Conservation (phyloP, 2,329 filamentous ascomycete genomes). For the Talaromyces sp. region DNA sequence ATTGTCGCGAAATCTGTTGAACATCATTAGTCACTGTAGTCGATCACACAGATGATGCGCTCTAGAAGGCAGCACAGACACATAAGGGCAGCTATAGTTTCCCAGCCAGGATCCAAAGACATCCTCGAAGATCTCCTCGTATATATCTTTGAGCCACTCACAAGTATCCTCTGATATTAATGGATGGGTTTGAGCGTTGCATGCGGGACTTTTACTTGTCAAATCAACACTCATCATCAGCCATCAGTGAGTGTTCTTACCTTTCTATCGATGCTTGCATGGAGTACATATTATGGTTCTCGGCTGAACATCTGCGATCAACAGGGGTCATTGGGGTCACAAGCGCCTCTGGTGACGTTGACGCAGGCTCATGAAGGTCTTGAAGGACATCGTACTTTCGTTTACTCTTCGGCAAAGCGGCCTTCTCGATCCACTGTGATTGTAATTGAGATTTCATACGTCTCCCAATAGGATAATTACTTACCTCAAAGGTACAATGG, state of each 20-base stretch:
- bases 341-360: neutral
- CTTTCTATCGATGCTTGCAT: constrained; percentile 1
- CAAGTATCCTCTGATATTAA: constrained; percentile 2
- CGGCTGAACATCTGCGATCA: neutral
- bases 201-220: neutral
- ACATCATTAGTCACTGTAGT: neutral
- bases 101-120: constrained; percentile 46
- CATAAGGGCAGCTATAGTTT: constrained; percentile 42
- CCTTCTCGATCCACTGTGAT: constrained; percentile 14
- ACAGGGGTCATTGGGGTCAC: neutral
- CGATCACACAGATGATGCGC: constrained; percentile 5
- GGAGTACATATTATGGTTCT: neutral
- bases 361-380: neutral
- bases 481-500: constrained; percentile 22
- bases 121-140: constrained; percentile 37
- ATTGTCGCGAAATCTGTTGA: constrained; percentile 14
- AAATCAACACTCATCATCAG: neutral
- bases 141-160: constrained; percentile 29
- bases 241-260: neutral
- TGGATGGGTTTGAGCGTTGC: neutral
- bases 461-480: neutral
- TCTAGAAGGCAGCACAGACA: constrained; percentile 28
- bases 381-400: constrained; percentile 8
- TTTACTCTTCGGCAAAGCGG: constrained; percentile 17
- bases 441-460: neutral